These are phyloP conservation scores for Gossypium australe DNA, from an alignment of 345 rosid species.

Conservation along the genomic window DNA sequence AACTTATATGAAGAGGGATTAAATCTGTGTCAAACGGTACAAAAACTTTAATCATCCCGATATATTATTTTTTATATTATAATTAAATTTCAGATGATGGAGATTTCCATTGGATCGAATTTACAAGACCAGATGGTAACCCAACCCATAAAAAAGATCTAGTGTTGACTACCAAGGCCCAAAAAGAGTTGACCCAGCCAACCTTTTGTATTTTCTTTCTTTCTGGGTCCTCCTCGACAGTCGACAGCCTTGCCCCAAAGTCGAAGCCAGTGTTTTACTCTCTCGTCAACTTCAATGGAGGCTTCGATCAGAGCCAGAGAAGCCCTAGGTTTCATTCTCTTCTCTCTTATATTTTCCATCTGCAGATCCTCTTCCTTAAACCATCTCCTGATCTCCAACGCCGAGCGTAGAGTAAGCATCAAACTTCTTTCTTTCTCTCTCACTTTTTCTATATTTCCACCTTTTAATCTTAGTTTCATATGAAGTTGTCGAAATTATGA, in stretches of 20 bases:
- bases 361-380: constrained; percentile 33
- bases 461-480: background rate
- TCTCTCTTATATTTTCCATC: constrained; percentile 30
- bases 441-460: background rate
- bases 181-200: background rate
- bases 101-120: too few species aligned
- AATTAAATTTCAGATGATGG: too few species aligned
- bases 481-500: background rate
- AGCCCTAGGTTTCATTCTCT: constrained; percentile 28
- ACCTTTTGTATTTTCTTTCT: background rate
- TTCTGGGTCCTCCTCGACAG: background rate
- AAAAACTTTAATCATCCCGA: too few species aligned
- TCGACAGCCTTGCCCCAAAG: background rate
- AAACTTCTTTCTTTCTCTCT: background rate
- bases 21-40: too few species aligned
- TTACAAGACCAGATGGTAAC: too few species aligned
- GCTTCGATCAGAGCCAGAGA: constrained; percentile 29
- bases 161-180: background rate
- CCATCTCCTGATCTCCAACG: constrained; percentile 65
- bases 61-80: too few species aligned
- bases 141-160: too few species aligned
- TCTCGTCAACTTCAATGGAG: constrained; percentile 33
- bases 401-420: constrained; percentile 76
- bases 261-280: background rate
- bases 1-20: too few species aligned